Evolutionary conservation across 345 rosid genomes (phyloP).

Genomic region (Eucalyptus regnans): DNA sequence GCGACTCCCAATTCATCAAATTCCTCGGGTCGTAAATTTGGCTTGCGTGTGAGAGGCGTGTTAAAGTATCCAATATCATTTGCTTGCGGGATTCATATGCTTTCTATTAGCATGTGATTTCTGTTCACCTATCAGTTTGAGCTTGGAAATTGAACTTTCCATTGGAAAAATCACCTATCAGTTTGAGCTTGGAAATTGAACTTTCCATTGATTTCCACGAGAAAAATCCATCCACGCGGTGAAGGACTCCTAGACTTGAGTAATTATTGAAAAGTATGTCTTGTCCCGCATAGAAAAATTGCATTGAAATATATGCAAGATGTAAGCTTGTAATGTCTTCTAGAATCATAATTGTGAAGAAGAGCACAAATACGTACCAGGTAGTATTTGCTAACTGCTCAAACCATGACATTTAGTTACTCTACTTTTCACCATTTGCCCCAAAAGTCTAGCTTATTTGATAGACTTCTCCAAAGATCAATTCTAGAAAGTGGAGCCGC

Average conservation of each 20-base stretch:
- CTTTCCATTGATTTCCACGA: not conserved
- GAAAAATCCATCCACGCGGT: not conserved
- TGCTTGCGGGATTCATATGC: not conserved
- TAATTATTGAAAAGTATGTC: not conserved
- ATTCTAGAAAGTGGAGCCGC: not conserved
- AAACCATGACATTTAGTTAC: not conserved
- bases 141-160: not conserved
- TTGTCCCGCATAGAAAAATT: not conserved
- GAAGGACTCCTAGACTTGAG: not conserved
- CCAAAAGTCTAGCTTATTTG: not conserved
- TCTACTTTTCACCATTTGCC: not conserved
- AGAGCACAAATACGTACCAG: not conserved
- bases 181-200: not conserved
- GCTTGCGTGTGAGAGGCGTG: not conserved
- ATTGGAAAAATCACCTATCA: not conserved
- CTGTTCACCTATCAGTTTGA: accelerated
- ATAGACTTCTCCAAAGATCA: not conserved
- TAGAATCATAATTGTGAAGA: not conserved
- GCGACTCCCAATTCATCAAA: not conserved
- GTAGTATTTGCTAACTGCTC: not conserved
- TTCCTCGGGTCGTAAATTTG: accelerated
- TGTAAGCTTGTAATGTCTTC: not conserved
- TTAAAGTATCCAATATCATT: not conserved
- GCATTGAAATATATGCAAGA: not conserved
- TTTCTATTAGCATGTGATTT: not conserved